phyloP scores from a whole-genome alignment of 768 basidiomycete species.

The Amanita fuliginea region DNA sequence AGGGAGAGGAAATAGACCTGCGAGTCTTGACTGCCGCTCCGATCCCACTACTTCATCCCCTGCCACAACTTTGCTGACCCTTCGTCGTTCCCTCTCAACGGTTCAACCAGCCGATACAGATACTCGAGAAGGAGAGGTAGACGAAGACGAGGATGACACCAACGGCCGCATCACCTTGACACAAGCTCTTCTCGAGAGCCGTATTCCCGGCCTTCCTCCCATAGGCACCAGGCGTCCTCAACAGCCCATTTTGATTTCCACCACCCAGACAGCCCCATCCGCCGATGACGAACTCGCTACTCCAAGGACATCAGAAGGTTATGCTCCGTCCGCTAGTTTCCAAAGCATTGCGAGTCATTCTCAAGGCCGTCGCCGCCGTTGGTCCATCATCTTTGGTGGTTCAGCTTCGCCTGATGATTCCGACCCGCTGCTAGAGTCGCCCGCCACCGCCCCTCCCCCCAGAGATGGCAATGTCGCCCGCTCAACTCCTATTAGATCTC shows the following conservation, averaged over 20 bases:
- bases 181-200: constrained; percentile 69
- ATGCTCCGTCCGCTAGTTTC: constrained; percentile 17
- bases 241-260: constrained; percentile 52
- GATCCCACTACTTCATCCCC: constrained; percentile 36
- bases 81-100: constrained; percentile 52
- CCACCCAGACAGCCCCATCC: constrained; percentile 25
- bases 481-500: constrained; percentile 31
- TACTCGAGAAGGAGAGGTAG: constrained; percentile 26
- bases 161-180: constrained; percentile 62
- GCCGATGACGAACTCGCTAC: constrained; percentile 36
- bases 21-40: constrained; percentile 51
- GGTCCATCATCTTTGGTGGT: constrained; percentile 54
- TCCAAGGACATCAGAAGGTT: constrained; percentile 36
- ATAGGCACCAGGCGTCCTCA: constrained; percentile 54
- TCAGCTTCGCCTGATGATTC: constrained; percentile 8
- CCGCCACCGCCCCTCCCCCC: constrained; percentile 16
- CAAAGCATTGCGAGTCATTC: constrained; percentile 21
- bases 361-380: constrained; percentile 46
- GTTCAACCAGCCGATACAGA: constrained; percentile 9
- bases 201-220: constrained; percentile 65
- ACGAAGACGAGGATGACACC: constrained; percentile 52
- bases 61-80: constrained; percentile 48
- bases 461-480: constrained; percentile 20
- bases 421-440: constrained; percentile 8
- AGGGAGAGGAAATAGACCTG: constrained; percentile 45